Conservation (phyloP, 2,329 filamentous ascomycete genomes). For the Fusarium sp. region DNA sequence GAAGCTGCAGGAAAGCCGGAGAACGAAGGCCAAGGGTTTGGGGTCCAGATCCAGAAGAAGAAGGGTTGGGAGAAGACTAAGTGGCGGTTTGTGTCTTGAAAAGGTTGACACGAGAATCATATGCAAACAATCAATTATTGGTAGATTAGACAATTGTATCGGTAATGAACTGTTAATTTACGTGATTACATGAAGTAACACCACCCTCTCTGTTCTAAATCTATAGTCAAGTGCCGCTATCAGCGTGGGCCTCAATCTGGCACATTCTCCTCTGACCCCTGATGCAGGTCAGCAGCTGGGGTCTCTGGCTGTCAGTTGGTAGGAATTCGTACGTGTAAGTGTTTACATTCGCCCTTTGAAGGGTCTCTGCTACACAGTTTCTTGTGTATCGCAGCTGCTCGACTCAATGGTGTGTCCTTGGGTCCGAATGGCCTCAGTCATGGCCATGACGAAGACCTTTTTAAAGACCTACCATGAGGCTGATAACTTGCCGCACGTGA, state of each 20-base stretch:
- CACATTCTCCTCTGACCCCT: not conserved
- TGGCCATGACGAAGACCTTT: not conserved
- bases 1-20: constrained; percentile 19
- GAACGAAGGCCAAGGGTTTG: constrained; percentile 14
- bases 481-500: not conserved
- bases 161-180: not conserved
- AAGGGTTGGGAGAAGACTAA: constrained; percentile 14
- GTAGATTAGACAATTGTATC: not conserved
- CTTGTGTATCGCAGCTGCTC: not conserved
- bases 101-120: not conserved
- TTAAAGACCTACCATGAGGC: not conserved
- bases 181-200: not conserved
- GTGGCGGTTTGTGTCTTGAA: constrained; percentile 16
- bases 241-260: not conserved
- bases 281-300: not conserved
- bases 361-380: not conserved
- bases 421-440: not conserved
- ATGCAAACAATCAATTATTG: not conserved
- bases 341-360: not conserved
- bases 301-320: not conserved
- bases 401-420: not conserved
- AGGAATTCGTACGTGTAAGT: not conserved
- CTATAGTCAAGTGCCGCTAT: not conserved
- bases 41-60: constrained; percentile 16
- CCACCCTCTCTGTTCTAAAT: not conserved